Base-by-base conservation (phyloP, 2,329 filamentous ascomycete genomes). In the Trichoderma simmonsii region DNA sequence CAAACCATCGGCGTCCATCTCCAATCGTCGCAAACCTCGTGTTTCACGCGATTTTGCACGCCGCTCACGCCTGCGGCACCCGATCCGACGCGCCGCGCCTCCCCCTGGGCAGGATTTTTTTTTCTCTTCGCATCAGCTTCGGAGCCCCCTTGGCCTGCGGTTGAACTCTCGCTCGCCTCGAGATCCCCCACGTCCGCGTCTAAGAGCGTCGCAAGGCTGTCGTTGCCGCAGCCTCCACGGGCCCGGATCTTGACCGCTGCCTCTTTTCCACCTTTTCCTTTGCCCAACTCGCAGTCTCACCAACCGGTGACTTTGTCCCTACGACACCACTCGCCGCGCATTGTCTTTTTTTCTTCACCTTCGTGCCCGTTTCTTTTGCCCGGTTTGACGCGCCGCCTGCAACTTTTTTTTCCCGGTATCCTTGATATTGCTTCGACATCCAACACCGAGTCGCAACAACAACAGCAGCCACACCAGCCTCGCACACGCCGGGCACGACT, bases 1-100 rank as follows among this genome's bases (percentile, higher is more conserved):
- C 84, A 85, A 86, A 85, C 82, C 86, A 89, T 89, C 86, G 82
- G 85, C 82, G 83, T 80, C 84, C 86, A 88, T 88, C 86, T 82
- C 81, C 81, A 85, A 83, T 84, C 81, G 80, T 82, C 82, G 82
- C 83, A 82, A 84, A 83, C 82, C 83, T 83, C 82, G 82, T 82
- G 83, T 85, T 83, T 82, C 83, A 86, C 86, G 85, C 87, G 83
- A 84, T 84, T 72, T 86, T 84, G 81, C 80, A 84, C 82, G 82
- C 84, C 81, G 82, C 80, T 81, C 77, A 77, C 79, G 78, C 81
- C 80, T 78, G 78, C 79, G 79, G 77, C 76, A 82, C 78, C 80
- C 77, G 78, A 80, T 80, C 80, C 81, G 80, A 83, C 82, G 80
- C 82, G 80, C 80, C 80, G 75, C 77, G 77, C 79, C 78, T 78